Conservation (phyloP, 2,329 filamentous ascomycete genomes). For the Trichophyton rubrum region DNA sequence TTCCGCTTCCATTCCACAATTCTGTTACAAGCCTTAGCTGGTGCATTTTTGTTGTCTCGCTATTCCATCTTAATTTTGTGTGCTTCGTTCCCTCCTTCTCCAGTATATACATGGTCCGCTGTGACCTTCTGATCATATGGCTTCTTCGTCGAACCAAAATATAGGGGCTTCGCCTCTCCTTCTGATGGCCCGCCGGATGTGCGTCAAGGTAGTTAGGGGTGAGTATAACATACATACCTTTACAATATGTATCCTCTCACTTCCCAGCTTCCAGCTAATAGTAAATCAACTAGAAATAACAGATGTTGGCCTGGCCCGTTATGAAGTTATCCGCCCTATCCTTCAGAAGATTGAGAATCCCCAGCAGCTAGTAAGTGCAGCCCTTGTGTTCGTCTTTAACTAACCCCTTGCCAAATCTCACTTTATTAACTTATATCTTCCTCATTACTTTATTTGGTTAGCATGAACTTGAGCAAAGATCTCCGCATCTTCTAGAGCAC, state of each 20-base stretch:
- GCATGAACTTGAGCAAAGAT: slow-evolving; percentile 56
- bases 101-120: not conserved
- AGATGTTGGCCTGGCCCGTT: slow-evolving; percentile 61
- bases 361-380: slow-evolving; percentile 50
- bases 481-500: slow-evolving; percentile 60
- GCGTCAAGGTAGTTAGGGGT: slow-evolving; percentile 29
- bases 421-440: not conserved
- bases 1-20: not conserved
- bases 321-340: slow-evolving; percentile 52
- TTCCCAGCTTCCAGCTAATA: not conserved
- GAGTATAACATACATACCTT: slow-evolving; percentile 9
- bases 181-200: slow-evolving; percentile 25
- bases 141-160: not conserved
- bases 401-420: not conserved
- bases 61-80: not conserved
- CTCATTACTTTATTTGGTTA: slow-evolving; percentile 13
- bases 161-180: slow-evolving; percentile 27
- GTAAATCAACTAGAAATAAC: slow-evolving; percentile 38
- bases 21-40: not conserved
- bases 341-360: slow-evolving; percentile 61
- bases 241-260: not conserved
- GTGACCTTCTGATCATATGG: not conserved
- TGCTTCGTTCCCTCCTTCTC: not conserved
- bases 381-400: not conserved
- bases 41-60: not conserved